These are phyloP conservation scores for Anthracocystis setariae DNA, from an alignment of 1,284 basidiomycete genomes.

Conservation along the genomic window DNA sequence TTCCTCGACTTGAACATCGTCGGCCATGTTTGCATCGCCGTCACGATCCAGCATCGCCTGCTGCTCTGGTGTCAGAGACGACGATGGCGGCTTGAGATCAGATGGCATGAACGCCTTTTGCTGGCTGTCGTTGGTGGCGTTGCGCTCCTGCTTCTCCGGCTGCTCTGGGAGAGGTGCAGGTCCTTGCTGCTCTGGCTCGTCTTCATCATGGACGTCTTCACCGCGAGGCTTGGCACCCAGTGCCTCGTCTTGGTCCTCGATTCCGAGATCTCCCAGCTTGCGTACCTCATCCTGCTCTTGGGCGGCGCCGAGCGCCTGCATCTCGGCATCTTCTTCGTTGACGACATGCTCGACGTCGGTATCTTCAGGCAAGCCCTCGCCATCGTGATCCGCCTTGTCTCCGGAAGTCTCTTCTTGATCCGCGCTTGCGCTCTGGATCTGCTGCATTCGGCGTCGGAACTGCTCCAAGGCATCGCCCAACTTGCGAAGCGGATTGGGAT, in stretches of 20 bases:
- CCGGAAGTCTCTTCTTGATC: slow-evolving; percentile 66
- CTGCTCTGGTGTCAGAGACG: slow-evolving; percentile 24
- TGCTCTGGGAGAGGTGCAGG: slow-evolving; percentile 53
- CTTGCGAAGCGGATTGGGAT: slow-evolving; percentile 77
- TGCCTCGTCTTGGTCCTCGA: slow-evolving; percentile 59
- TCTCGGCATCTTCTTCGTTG: slow-evolving; percentile 76
- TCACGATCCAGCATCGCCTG: slow-evolving; percentile 35
- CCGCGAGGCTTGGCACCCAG: slow-evolving; percentile 67
- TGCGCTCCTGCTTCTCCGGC: slow-evolving; percentile 63
- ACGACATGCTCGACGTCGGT: slow-evolving; percentile 81
- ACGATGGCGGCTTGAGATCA: slow-evolving; percentile 44
- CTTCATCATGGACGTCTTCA: slow-evolving; percentile 28
- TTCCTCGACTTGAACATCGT: slow-evolving; percentile 73
- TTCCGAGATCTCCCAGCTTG: slow-evolving; percentile 72
- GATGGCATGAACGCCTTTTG: slow-evolving; percentile 58
- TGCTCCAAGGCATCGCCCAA: slow-evolving; percentile 87
- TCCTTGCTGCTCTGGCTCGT: slow-evolving; percentile 26
- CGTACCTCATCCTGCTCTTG: slow-evolving; percentile 74
- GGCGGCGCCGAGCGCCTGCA: slow-evolving; percentile 90
- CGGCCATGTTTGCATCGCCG: slow-evolving; percentile 38
- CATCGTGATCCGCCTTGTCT: slow-evolving; percentile 69
- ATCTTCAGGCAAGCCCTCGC: slow-evolving; percentile 69
- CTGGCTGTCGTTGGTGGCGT: slow-evolving; percentile 52
- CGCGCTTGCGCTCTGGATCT: slow-evolving; percentile 76
- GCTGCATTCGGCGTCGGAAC: slow-evolving; percentile 83